phyloP scores from a whole-genome alignment of 139 green algal species.

The Dunaliella primolecta region DNA sequence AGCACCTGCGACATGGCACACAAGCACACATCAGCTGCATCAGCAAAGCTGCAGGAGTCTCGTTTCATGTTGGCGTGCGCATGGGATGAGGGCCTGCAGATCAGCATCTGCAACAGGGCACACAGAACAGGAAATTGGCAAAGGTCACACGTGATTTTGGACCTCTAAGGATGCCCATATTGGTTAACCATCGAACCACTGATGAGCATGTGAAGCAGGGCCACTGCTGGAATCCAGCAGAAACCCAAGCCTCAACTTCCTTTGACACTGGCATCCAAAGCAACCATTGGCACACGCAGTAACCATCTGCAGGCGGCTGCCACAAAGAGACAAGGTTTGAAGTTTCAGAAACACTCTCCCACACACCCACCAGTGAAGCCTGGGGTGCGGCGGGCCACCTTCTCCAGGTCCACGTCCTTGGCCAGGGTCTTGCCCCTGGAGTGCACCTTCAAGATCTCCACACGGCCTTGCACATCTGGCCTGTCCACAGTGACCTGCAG shows the following conservation, averaged over 20 bases:
- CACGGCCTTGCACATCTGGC: constrained; percentile 85
- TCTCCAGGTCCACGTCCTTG: constrained; percentile 93
- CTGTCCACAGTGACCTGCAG: constrained; percentile 85
- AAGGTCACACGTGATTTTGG: not conserved
- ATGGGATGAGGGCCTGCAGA: not conserved
- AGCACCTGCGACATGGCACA: constrained; percentile 61
- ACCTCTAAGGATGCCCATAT: too few species aligned
- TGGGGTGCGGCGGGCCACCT: constrained; percentile 89
- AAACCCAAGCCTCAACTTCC: too few species aligned
- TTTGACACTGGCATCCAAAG: too few species aligned
- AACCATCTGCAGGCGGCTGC: too few species aligned
- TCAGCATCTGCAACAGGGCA: too few species aligned
- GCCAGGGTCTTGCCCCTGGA: constrained; percentile 90
- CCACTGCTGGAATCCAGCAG: too few species aligned
- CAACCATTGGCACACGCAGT: too few species aligned
- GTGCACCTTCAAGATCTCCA: constrained; percentile 78
- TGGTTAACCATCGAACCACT: too few species aligned
- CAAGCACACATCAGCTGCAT: constrained; percentile 45
- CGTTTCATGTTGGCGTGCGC: too few species aligned
- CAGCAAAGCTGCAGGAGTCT: not conserved
- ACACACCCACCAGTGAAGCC: constrained; percentile 80
- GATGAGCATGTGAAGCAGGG: too few species aligned
- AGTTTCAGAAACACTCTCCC: too few species aligned
- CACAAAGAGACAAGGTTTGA: too few species aligned
- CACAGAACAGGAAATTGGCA: not conserved